Percentiles rank a stretch among this genome's conserved stretches.
Evolutionary conservation across 2,329 filamentous ascomycete genomes (phyloP).

Genomic region (Aplosporella prunicola): DNA sequence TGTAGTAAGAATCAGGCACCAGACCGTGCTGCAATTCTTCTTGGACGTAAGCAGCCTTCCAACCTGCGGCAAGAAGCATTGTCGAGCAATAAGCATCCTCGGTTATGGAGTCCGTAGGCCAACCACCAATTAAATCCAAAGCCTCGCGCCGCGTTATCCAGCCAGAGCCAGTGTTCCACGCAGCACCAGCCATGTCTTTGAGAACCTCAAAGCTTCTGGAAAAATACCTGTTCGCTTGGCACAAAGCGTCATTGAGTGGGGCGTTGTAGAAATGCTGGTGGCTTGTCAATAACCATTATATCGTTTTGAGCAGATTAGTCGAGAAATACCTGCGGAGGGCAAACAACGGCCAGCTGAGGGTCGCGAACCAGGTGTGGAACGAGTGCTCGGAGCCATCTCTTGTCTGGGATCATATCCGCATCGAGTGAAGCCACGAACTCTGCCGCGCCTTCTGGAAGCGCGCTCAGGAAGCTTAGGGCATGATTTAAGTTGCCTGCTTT

Average conservation of each 20-base stretch:
- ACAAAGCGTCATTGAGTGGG: constrained; percentile 48
- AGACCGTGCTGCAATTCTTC: constrained; percentile 18
- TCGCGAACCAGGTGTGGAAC: constrained; percentile 50
- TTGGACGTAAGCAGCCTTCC: constrained; percentile 43
- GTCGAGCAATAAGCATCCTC: constrained; percentile 54
- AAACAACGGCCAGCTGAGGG: constrained; percentile 49
- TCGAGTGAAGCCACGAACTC: constrained; percentile 55
- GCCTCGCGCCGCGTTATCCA: constrained; percentile 51
- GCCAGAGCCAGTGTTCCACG: constrained; percentile 58
- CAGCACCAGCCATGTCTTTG: constrained; percentile 37
- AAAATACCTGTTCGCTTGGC: too few relatives aligned
- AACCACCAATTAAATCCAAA: constrained; percentile 52
- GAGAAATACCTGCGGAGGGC: constrained; percentile 37
- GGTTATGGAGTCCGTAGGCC: constrained; percentile 49
- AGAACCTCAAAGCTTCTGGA: too few relatives aligned
- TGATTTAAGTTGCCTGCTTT: constrained; percentile 58
- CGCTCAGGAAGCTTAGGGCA: constrained; percentile 42
- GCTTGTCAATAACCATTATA: neutral
- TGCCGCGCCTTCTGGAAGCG: constrained; percentile 37
- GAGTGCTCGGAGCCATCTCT: constrained; percentile 48
- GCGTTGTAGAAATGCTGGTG: constrained; percentile 51
- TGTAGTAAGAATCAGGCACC: constrained; percentile 15
- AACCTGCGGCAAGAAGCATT: constrained; percentile 50
- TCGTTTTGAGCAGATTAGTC: constrained; percentile 21
- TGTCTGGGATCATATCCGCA: constrained; percentile 59